Conservation (phyloP, 495 filamentous ascomycete species). For the Pseudoneurospora amorphoporcata region DNA sequence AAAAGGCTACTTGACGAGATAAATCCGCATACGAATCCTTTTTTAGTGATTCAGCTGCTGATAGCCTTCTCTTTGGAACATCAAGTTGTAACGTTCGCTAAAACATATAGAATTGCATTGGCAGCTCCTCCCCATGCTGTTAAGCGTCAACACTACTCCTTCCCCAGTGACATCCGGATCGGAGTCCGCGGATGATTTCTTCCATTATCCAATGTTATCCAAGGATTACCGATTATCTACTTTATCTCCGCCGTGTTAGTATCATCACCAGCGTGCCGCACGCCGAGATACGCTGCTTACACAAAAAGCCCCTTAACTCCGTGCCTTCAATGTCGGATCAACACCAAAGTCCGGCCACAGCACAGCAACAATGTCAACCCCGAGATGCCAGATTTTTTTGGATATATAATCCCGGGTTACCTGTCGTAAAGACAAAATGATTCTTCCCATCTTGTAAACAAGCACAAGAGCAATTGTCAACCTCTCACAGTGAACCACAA, state of each 20-base stretch:
- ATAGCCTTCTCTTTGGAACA: too few relatives aligned
- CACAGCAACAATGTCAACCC: background rate
- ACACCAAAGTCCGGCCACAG: background rate
- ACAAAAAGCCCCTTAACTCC: background rate
- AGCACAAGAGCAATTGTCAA: background rate
- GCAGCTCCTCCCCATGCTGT: background rate
- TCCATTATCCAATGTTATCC: background rate
- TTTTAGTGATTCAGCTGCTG: too few relatives aligned
- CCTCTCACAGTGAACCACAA: background rate
- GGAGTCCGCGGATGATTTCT: background rate
- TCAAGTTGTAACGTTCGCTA: too few relatives aligned
- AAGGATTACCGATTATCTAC: too few relatives aligned
- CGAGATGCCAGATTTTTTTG: background rate
- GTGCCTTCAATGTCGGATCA: background rate
- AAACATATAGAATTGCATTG: too few relatives aligned
- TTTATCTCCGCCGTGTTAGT: background rate
- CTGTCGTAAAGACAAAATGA: background rate
- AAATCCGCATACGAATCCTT: too few relatives aligned
- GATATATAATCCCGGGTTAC: background rate
- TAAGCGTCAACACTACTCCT: background rate
- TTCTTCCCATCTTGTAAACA: background rate
- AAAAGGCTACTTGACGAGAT: background rate
- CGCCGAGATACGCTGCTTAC: background rate
- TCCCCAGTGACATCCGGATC: background rate
- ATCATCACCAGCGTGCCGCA: background rate